Conservation (phyloP, 345 rosid genomes). For the Camelina sativa region DNA sequence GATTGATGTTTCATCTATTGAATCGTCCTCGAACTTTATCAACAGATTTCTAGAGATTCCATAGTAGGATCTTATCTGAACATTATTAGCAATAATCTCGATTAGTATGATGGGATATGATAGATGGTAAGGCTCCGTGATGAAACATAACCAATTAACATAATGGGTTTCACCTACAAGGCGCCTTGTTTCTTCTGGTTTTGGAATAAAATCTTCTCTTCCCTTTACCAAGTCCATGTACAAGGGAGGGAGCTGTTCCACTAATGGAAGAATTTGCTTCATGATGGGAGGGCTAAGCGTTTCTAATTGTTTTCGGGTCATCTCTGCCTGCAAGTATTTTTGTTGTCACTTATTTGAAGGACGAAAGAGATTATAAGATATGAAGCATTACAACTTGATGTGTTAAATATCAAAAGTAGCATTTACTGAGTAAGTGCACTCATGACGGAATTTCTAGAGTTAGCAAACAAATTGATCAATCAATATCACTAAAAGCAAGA, state of each 20-base stretch:
- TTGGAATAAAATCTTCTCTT: conserved; percentile 93
- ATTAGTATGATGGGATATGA: neutral
- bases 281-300: conserved; percentile 88
- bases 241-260: conserved; percentile 95
- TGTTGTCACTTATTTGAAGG: conserved; percentile 5
- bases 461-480: conserved; percentile 14
- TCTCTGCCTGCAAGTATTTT: conserved; percentile 75
- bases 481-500: conserved; percentile 7
- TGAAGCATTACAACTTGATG: neutral
- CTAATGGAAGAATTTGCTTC: conserved; percentile 95
- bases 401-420: conserved; percentile 21
- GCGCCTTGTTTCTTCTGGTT: conserved; percentile 94
- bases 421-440: neutral
- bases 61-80: conserved; percentile 90
- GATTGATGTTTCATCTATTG: conserved; percentile 83
- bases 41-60: conserved; percentile 94
- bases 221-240: conserved; percentile 94
- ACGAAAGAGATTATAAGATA: neutral
- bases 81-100: conserved; percentile 23
- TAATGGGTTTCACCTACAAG: conserved; percentile 64
- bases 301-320: conserved; percentile 90
- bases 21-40: conserved; percentile 84
- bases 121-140: conserved; percentile 12
- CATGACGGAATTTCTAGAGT: conserved; percentile 3
- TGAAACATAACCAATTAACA: conserved; percentile 7